Evolutionary conservation across 768 basidiomycete genomes (phyloP).

Genomic region (Suillus sp.): DNA sequence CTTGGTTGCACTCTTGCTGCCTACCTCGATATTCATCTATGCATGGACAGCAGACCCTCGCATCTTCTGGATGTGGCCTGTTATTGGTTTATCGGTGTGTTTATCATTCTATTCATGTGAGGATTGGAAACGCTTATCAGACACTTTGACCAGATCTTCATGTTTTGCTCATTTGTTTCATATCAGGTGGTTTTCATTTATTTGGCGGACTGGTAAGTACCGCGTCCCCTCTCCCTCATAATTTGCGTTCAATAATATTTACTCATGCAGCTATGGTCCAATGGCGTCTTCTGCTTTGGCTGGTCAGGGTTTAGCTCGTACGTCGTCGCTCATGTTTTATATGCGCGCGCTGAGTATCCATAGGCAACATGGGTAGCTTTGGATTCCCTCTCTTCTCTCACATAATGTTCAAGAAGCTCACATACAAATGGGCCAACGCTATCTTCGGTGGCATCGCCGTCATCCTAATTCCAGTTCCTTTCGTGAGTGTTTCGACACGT

Average conservation of each 20-base stretch:
- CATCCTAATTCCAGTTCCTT: constrained; percentile 58
- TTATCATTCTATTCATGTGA: background rate
- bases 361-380: constrained; percentile 51
- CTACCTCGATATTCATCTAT: constrained; percentile 66
- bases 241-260: constrained; percentile 4
- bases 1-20: constrained; percentile 52
- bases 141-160: constrained; percentile 40
- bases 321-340: constrained; percentile 20
- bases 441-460: constrained; percentile 54
- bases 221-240: background rate
- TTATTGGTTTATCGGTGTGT: constrained; percentile 16
- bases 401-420: constrained; percentile 57
- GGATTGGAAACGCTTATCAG: background rate
- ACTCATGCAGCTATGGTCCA: constrained; percentile 44
- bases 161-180: constrained; percentile 52
- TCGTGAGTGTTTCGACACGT: constrained; percentile 36
- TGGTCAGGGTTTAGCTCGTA: constrained; percentile 60
- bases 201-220: constrained; percentile 58
- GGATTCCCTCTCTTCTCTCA: constrained; percentile 64
- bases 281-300: constrained; percentile 70
- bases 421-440: constrained; percentile 60
- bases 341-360: background rate
- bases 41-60: constrained; percentile 60
- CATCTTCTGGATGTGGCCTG: constrained; percentile 59
- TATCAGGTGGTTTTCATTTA: constrained; percentile 60